A percentile compares a stretch with the other conserved stretches of the same genome.
Evolutionary conservation across 2,329 filamentous ascomycete genomes (phyloP).

Genomic region (Pseudocercospora crystallina): DNA sequence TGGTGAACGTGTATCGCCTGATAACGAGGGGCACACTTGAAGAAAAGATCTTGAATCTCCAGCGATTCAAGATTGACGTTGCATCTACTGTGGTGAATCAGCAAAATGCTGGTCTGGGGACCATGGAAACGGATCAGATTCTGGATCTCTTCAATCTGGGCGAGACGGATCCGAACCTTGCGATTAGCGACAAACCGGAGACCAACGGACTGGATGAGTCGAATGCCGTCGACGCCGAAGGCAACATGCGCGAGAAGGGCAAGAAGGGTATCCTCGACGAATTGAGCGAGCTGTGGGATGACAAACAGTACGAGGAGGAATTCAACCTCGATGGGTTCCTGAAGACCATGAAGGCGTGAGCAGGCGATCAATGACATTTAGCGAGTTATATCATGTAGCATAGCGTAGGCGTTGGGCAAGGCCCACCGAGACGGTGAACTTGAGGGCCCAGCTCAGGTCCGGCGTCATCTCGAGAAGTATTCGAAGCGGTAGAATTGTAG

Average conservation of each 20-base stretch:
- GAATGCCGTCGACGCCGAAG: conserved; percentile 75
- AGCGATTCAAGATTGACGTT: conserved; percentile 99
- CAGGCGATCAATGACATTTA: not conserved
- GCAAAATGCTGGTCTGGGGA: conserved; percentile 89
- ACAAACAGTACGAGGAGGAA: conserved; percentile 96
- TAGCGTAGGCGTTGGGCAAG: too few species aligned
- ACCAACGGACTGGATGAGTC: conserved; percentile 67
- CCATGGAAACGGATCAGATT: conserved; percentile 98
- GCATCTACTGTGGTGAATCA: conserved; percentile 98
- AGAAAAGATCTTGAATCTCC: conserved; percentile 93
- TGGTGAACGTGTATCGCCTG: conserved; percentile 96
- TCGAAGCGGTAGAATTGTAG: too few species aligned
- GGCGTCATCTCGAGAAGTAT: too few species aligned
- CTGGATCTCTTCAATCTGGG: conserved; percentile 93
- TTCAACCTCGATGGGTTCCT: conserved; percentile 95
- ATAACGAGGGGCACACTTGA: conserved; percentile 95
- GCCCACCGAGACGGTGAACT: too few species aligned
- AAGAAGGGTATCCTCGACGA: conserved; percentile 98
- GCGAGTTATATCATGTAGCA: not conserved
- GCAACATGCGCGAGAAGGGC: conserved; percentile 87
- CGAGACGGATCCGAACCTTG: conserved; percentile 57
- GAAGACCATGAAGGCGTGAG: conserved; percentile 74
- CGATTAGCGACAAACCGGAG: conserved; percentile 34
- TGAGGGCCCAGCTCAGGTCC: too few species aligned
- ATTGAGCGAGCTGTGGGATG: conserved; percentile 93